Evolutionary conservation across 306 rosid genomes (phyloP).

Genomic region (Luffa aegyptiaca): DNA sequence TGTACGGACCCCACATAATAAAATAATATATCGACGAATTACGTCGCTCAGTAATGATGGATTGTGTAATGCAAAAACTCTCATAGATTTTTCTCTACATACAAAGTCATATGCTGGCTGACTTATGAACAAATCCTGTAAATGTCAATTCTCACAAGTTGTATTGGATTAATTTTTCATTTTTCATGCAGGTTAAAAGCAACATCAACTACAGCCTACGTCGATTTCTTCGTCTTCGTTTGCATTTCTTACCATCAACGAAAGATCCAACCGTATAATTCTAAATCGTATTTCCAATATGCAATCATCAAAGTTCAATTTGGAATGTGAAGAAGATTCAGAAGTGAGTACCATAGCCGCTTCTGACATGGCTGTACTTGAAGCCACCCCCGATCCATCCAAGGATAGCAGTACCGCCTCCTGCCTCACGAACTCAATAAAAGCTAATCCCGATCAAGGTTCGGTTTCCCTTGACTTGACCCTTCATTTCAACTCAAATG

Average conservation of each 20-base stretch:
- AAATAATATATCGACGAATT: too few relatives aligned
- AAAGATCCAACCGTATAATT: not conserved
- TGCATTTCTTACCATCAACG: not conserved
- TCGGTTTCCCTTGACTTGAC: conserved; percentile 49
- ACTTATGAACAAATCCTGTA: not conserved
- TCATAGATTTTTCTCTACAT: not conserved
- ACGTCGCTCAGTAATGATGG: too few relatives aligned
- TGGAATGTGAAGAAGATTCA: conserved; percentile 38
- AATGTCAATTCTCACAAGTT: not conserved
- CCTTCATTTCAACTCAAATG: conserved; percentile 37
- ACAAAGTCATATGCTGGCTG: not conserved
- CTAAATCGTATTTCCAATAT: conserved; percentile 23
- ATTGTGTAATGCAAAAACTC: too few relatives aligned
- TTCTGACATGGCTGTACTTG: conserved; percentile 26
- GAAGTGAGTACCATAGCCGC: conserved; percentile 35
- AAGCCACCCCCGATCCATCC: conserved; percentile 31
- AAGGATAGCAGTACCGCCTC: conserved; percentile 46
- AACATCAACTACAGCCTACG: not conserved
- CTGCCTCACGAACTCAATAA: conserved; percentile 30
- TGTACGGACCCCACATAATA: too few relatives aligned
- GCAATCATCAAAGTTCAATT: conserved; percentile 50
- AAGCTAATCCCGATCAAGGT: conserved; percentile 22
- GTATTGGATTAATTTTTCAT: not conserved
- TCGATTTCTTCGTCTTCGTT: not conserved
- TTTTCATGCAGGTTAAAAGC: conserved; percentile 1